Evolutionary conservation across 345 rosid genomes (phyloP), one percentile per base, ranked within the genome.

Genomic region (Dimocarpus longan): DNA sequence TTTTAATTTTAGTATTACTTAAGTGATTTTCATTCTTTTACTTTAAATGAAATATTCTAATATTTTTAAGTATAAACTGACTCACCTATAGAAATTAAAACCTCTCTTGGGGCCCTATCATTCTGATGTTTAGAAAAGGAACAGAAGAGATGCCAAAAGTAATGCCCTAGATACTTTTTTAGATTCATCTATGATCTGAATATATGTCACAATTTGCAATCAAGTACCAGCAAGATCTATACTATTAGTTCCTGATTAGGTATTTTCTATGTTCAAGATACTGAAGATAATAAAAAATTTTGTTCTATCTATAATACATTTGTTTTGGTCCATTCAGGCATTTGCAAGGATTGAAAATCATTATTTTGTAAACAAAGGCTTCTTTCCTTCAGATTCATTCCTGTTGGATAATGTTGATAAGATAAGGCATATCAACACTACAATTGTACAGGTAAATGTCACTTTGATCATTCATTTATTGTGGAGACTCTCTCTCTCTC

Each of bases 301-400:
- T 52, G 26, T 65, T 76, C 56, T 18, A 16, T 70, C 46, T 59
- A 26, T 62, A 70, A 70, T 42, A 18, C 10, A 18, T 44, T 59
- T 78, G 70, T 52, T 69, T 75, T 73, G 21, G 70, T 81, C 19
- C 76, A 24, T 52, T 21, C 90, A 96, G 99, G 99, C 98, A 60
- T 94, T 96, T 91, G 99, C 99, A 66, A 91, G 97, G 92, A 96
- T 96, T 79, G 97, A 94, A 87, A 96, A 94, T 71, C 98, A 94
- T 80, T 95, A 92, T 82, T 95, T 93, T 77, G 83, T 89, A 72
- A 94, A 96, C 87, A 91, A 87, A 70, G 99, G 98, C 22, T 95
- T 93, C 89, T 87, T 93, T 40, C 71, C 93, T 62, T 87, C 91
- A 11, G 97, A 94, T 85, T 89, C 99, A 28, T 87, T 76, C 90